Percentiles rank a stretch among this genome's conserved stretches.
phyloP scores from a whole-genome alignment of 2,329 filamentous ascomycete species.

The Talaromyces pinophilus region DNA sequence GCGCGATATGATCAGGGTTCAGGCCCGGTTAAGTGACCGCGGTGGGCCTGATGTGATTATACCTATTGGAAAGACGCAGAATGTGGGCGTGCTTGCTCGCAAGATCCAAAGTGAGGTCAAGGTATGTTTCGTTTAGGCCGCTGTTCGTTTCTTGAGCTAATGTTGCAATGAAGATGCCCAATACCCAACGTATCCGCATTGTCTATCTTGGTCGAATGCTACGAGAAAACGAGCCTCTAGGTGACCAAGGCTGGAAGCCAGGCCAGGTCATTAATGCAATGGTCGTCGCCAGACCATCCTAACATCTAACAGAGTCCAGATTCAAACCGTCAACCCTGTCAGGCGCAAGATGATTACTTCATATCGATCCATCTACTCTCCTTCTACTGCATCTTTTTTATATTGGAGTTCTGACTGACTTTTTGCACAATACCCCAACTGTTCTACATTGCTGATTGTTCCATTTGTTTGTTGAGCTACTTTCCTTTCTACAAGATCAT shows the following conservation, averaged over 20 bases:
- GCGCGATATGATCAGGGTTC: conserved; percentile 59
- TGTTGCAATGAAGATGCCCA: conserved; percentile 54
- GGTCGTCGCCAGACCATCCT: conserved; percentile 49
- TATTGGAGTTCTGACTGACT: conserved; percentile 15
- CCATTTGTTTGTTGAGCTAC: background rate
- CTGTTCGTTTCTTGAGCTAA: conserved; percentile 3
- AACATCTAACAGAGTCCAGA: background rate
- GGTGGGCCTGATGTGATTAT: conserved; percentile 64
- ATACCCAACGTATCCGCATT: conserved; percentile 65
- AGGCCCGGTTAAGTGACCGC: conserved; percentile 66
- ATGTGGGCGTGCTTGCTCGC: conserved; percentile 63
- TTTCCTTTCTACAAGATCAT: background rate
- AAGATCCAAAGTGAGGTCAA: conserved; percentile 64
- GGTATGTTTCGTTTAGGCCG: conserved; percentile 49
- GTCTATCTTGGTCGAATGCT: conserved; percentile 81
- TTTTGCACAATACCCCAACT: conserved; percentile 24
- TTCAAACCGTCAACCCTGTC: background rate
- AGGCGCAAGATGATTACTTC: background rate
- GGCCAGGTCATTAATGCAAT: conserved; percentile 77
- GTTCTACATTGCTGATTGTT: conserved; percentile 10
- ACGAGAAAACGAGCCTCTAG: conserved; percentile 65
- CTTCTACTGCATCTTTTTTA: conserved; percentile 9
- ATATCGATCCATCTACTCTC: background rate
- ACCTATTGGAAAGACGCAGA: conserved; percentile 60
- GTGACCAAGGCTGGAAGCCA: conserved; percentile 71